These are phyloP conservation scores for Collybia mongolica DNA, from an alignment of 768 basidiomycete genomes.

Conservation along the genomic window DNA sequence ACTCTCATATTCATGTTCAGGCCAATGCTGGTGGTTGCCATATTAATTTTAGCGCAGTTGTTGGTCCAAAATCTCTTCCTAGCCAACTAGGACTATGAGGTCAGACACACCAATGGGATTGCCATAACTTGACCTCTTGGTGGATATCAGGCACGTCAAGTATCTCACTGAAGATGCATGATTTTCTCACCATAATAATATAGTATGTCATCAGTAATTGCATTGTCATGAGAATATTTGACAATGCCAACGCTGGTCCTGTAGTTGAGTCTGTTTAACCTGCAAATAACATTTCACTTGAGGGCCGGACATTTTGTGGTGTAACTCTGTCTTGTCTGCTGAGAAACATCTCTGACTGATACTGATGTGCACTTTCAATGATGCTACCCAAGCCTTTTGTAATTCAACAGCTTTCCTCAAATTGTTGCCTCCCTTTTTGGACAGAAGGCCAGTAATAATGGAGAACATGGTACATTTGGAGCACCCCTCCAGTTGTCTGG, in stretches of 20 bases:
- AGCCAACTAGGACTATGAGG: constrained; percentile 39
- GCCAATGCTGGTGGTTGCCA: constrained; percentile 74
- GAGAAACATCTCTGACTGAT: neutral
- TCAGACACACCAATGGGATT: constrained; percentile 66
- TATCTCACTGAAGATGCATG: neutral
- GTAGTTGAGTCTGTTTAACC: constrained; percentile 66
- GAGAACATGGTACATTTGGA: constrained; percentile 55
- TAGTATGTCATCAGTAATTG: constrained; percentile 39
- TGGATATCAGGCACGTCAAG: constrained; percentile 54
- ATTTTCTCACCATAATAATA: neutral
- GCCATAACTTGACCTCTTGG: constrained; percentile 54
- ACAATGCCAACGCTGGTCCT: neutral
- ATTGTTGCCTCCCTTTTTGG: constrained; percentile 49
- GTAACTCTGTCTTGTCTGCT: constrained; percentile 27
- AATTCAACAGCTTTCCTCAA: constrained; percentile 50
- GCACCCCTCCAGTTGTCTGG: neutral
- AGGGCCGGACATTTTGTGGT: constrained; percentile 63
- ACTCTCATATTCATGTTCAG: constrained; percentile 39
- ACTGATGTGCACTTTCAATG: constrained; percentile 42
- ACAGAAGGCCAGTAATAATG: constrained; percentile 49
- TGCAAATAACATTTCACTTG: constrained; percentile 58
- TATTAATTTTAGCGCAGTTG: constrained; percentile 63
- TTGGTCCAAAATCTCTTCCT: constrained; percentile 73
- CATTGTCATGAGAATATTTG: too few relatives aligned
- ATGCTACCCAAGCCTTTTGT: constrained; percentile 52